phyloP scores from a whole-genome alignment of 2,329 filamentous ascomycete species.

The Aspergillus glaucus region DNA sequence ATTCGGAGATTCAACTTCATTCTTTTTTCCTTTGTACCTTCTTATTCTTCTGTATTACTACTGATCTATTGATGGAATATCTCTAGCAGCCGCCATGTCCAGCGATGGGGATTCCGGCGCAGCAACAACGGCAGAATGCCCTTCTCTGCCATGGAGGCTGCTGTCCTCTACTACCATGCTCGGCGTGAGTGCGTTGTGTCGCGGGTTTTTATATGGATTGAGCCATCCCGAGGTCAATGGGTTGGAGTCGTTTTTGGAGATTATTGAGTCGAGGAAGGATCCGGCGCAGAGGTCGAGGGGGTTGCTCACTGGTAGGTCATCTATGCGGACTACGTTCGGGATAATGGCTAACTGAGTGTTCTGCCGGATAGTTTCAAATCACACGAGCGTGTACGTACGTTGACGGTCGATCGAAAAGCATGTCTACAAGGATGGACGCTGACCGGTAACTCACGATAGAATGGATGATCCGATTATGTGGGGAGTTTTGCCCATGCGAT shows the following conservation, averaged over 20 bases:
- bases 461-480: constrained; percentile 92
- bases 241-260: constrained; percentile 64
- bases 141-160: constrained; percentile 56
- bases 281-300: constrained; percentile 63
- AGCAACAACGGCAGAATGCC: constrained; percentile 38
- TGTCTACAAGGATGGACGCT: constrained; percentile 20
- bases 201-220: constrained; percentile 67
- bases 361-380: constrained; percentile 64
- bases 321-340: not conserved
- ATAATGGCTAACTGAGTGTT: constrained; percentile 3
- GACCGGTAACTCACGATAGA: constrained; percentile 44
- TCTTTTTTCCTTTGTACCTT: not conserved
- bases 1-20: not conserved
- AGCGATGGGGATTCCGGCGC: constrained; percentile 35
- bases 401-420: constrained; percentile 12
- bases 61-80: constrained; percentile 13
- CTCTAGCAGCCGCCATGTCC: constrained; percentile 15
- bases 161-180: constrained; percentile 71
- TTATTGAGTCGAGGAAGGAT: constrained; percentile 68
- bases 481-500: constrained; percentile 74
- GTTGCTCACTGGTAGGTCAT: constrained; percentile 66
- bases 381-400: constrained; percentile 74
- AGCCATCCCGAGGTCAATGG: constrained; percentile 73
- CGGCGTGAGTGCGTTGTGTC: constrained; percentile 62
- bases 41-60: constrained; percentile 1